Conservation (phyloP, 1,284 basidiomycete species). For the Ganoderma boninense region DNA sequence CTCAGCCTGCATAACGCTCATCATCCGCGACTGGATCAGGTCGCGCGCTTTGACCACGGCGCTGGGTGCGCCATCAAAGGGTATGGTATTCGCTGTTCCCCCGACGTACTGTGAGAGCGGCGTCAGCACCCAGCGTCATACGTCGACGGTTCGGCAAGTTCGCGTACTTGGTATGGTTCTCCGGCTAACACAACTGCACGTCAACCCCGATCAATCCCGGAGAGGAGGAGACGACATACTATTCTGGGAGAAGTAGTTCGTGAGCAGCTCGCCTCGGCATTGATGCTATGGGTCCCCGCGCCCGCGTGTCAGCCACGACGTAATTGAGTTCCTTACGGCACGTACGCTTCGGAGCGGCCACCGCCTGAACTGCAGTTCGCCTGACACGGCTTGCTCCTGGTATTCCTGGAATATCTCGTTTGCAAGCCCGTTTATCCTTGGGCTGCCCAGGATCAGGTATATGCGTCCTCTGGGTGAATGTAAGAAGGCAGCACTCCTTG, state of each 20-base stretch:
- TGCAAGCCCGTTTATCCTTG: slow-evolving; percentile 51
- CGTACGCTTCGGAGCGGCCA: slow-evolving; percentile 70
- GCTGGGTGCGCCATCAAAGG: slow-evolving; percentile 62
- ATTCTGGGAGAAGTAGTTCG: slow-evolving; percentile 86
- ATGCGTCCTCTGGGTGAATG: slow-evolving; percentile 60
- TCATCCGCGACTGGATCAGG: slow-evolving; percentile 61
- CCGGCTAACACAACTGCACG: slow-evolving; percentile 56
- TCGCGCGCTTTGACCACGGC: slow-evolving; percentile 64
- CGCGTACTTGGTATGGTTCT: slow-evolving; percentile 70
- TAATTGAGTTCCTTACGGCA: slow-evolving; percentile 36
- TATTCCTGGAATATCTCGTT: slow-evolving; percentile 67
- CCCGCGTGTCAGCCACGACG: slow-evolving; percentile 4
- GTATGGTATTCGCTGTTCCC: slow-evolving; percentile 72
- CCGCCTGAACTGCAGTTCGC: slow-evolving; percentile 66
- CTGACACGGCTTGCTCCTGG: slow-evolving; percentile 65
- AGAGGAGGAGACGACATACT: slow-evolving; percentile 53
- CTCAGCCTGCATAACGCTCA: slow-evolving; percentile 46
- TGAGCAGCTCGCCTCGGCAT: slow-evolving; percentile 72
- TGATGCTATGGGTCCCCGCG: slow-evolving; percentile 57
- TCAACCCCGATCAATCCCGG: not conserved
- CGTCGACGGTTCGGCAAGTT: no score
- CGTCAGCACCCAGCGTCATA: not conserved
- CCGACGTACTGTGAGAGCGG: slow-evolving; percentile 68
- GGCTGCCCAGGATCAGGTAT: slow-evolving; percentile 61
- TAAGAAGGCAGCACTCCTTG: not conserved